Evolutionary conservation across 1,284 basidiomycete species (phyloP).

Genomic region (Microbotryomycetes sp.): DNA sequence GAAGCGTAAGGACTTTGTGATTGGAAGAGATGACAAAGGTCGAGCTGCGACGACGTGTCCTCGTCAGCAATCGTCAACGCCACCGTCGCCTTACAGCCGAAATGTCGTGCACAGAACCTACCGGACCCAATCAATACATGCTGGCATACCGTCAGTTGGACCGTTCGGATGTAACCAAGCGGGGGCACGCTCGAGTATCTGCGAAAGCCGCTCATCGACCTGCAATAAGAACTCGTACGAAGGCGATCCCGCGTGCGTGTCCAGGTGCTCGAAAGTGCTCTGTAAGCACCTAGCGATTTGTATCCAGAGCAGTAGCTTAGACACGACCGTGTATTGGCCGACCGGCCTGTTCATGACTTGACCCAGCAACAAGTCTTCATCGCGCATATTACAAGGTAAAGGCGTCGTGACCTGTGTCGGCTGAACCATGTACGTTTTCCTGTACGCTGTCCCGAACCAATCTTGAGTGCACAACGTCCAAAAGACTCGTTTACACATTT

Average conservation of each 20-base stretch:
- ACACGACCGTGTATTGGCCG: conserved; percentile 18
- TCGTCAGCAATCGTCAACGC: not conserved
- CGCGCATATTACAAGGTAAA: conserved; percentile 21
- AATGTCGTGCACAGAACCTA: not conserved
- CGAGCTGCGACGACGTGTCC: not conserved
- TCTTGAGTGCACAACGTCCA: conserved; percentile 25
- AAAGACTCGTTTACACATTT: conserved; percentile 23
- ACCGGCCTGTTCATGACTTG: conserved; percentile 9
- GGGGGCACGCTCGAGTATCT: conserved; percentile 16
- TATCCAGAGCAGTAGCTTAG: conserved; percentile 15
- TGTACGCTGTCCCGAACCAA: conserved; percentile 25
- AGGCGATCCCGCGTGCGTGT: not conserved
- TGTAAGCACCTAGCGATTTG: conserved; percentile 15
- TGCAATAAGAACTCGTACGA: conserved; percentile 19
- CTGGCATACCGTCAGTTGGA: not conserved
- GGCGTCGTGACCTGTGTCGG: conserved; percentile 23
- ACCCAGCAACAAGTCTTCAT: conserved; percentile 16
- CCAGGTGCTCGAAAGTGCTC: conserved; percentile 22
- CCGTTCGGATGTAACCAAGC: conserved; percentile 7
- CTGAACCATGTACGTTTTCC: conserved; percentile 17
- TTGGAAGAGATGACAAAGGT: conserved; percentile 2
- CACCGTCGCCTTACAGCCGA: too few relatives aligned
- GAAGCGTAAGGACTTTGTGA: not conserved
- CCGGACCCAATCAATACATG: not conserved
- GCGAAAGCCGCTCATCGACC: conserved; percentile 14